Evolutionary conservation across 495 filamentous ascomycete species (phyloP).

Genomic region (Hyaloscypha bicolor): DNA sequence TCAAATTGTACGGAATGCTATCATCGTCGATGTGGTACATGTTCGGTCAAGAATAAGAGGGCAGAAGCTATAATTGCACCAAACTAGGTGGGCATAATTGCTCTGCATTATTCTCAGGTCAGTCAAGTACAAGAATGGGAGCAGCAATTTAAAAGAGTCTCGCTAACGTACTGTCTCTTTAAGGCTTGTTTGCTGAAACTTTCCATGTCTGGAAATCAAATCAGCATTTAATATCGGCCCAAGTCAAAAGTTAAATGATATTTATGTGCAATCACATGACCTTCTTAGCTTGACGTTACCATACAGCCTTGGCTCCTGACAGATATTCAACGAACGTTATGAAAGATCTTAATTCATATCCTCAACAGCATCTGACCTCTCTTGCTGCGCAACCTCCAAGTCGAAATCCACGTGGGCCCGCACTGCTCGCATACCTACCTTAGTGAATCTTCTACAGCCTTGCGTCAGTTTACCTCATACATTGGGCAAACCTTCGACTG

Average conservation of each 20-base stretch:
- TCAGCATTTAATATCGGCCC: neutral
- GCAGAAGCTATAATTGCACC: no score
- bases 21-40: neutral
- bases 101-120: neutral
- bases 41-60: neutral
- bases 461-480: neutral
- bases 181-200: neutral
- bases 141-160: neutral
- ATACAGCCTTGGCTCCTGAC: neutral
- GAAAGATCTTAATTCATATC: neutral
- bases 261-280: neutral
- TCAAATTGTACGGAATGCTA: constrained; percentile 1
- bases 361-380: neutral
- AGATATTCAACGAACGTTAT: neutral
- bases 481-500: neutral
- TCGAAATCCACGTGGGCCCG: neutral
- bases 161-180: neutral
- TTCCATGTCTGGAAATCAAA: neutral
- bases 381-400: neutral
- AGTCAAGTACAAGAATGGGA: neutral
- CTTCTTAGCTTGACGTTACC: neutral
- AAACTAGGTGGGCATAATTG: neutral
- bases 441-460: neutral
- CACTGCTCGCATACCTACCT: neutral
- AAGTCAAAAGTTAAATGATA: neutral